phyloP scores from a whole-genome alignment of 495 filamentous ascomycete genomes.

The Aspergillus campestris region DNA sequence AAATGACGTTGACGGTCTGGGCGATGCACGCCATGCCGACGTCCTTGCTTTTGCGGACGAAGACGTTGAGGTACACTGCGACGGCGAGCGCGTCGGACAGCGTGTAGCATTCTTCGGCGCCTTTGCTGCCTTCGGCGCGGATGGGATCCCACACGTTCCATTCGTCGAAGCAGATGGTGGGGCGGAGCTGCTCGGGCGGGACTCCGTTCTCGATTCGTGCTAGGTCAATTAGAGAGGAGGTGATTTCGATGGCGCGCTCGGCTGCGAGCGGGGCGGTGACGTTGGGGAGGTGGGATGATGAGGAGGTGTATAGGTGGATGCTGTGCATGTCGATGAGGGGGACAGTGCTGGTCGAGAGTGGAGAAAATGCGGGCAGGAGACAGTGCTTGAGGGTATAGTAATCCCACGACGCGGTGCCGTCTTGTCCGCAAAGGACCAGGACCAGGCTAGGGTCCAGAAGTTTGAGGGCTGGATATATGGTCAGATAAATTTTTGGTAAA shows the following conservation, averaged over 20 bases:
- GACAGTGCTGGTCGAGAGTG: constrained; percentile 39
- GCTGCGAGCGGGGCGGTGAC: constrained; percentile 59
- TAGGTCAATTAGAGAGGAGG: constrained; percentile 60
- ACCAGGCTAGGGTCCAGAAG: constrained; percentile 59
- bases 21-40: constrained; percentile 78
- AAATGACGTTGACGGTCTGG: constrained; percentile 72
- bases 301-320: constrained; percentile 63
- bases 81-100: constrained; percentile 71
- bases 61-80: constrained; percentile 66
- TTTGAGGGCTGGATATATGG: constrained; percentile 46
- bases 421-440: constrained; percentile 65
- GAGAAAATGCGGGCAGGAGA: constrained; percentile 29
- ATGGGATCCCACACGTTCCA: constrained; percentile 81
- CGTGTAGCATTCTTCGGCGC: constrained; percentile 64
- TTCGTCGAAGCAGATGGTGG: constrained; percentile 75
- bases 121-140: constrained; percentile 58
- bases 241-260: constrained; percentile 66
- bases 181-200: constrained; percentile 44
- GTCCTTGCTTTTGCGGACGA: constrained; percentile 63
- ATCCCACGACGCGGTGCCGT: constrained; percentile 62
- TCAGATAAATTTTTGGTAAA: neutral
- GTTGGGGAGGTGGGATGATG: constrained; percentile 46
- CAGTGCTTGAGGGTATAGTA: constrained; percentile 61
- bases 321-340: constrained; percentile 62
- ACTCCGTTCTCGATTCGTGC: constrained; percentile 62